Conservation (phyloP, 768 basidiomycete genomes). For the Suillus tomentosus region DNA sequence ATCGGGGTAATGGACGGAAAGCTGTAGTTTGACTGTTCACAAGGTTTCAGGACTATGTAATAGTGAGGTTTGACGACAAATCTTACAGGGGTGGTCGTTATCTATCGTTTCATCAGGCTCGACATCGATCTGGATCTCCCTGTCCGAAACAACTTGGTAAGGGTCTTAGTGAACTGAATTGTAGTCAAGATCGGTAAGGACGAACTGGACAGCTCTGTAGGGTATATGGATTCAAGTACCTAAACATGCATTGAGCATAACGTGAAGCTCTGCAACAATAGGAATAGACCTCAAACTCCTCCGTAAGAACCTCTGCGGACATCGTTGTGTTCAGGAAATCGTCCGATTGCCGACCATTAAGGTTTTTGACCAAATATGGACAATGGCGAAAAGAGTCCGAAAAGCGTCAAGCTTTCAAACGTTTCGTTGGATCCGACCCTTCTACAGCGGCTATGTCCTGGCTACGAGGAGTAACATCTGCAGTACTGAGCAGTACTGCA, state of each 20-base stretch:
- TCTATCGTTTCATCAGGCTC: constrained; percentile 82
- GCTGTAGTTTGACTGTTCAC: constrained; percentile 67
- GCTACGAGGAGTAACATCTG: constrained; percentile 6
- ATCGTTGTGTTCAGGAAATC: constrained; percentile 35
- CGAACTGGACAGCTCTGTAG: constrained; percentile 90
- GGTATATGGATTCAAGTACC: constrained; percentile 96
- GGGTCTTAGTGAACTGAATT: constrained; percentile 47
- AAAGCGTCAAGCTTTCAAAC: neutral
- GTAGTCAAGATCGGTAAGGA: constrained; percentile 39
- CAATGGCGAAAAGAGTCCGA: neutral
- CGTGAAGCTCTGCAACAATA: constrained; percentile 11
- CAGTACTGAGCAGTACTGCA: neutral
- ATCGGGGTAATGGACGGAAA: constrained; percentile 77
- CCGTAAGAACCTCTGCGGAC: constrained; percentile 70
- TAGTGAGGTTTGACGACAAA: constrained; percentile 1
- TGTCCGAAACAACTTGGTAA: constrained; percentile 80
- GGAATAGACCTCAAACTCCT: constrained; percentile 83
- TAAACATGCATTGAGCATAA: constrained; percentile 34
- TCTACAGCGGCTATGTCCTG: constrained; percentile 6
- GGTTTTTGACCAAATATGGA: constrained; percentile 10
- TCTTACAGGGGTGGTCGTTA: constrained; percentile 57
- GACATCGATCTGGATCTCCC: constrained; percentile 77
- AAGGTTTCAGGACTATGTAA: constrained; percentile 15
- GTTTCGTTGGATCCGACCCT: neutral
- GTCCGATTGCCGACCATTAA: constrained; percentile 16